Conservation (phyloP, 805 yeast species). For the Candida easanensis region DNA sequence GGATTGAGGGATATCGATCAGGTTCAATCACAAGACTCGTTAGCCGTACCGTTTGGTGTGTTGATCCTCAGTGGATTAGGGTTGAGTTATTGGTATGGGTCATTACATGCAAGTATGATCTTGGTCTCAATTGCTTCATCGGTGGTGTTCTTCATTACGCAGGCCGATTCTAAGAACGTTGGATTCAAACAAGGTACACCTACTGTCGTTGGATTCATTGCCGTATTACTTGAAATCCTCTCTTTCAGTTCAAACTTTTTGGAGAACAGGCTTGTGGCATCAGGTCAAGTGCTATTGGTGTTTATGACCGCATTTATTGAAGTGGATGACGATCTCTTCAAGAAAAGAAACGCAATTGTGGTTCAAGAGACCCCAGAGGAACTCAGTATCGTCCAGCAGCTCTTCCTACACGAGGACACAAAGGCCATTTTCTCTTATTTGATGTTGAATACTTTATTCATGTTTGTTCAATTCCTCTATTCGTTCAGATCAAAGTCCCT, state of each 20-base stretch:
- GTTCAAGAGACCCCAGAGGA: constrained; percentile 7
- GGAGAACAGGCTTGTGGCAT: constrained; percentile 8
- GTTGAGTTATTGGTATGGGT: constrained; percentile 2
- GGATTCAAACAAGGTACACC: constrained; percentile 19
- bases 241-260: constrained; percentile 29
- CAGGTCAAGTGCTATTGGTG: constrained; percentile 16
- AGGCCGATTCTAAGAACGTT: constrained; percentile 12
- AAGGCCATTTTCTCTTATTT: constrained; percentile 86
- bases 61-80: constrained; percentile 1
- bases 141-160: constrained; percentile 19
- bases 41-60: constrained; percentile 2
- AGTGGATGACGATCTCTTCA: constrained; percentile 15
- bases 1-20: constrained; percentile 18
- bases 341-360: neutral
- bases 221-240: constrained; percentile 33
- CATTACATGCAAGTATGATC: constrained; percentile 24
- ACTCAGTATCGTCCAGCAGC: constrained; percentile 19
- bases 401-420: constrained; percentile 57
- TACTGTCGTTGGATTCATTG: constrained; percentile 29
- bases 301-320: constrained; percentile 13
- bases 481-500: constrained; percentile 90
- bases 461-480: constrained; percentile 90
- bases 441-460: constrained; percentile 82
- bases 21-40: neutral
- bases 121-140: constrained; percentile 27